Percentiles rank a stretch among this genome's conserved stretches.
Evolutionary conservation across 164 flowering plant species (phyloP).

Genomic region (Vitis labrusca): DNA sequence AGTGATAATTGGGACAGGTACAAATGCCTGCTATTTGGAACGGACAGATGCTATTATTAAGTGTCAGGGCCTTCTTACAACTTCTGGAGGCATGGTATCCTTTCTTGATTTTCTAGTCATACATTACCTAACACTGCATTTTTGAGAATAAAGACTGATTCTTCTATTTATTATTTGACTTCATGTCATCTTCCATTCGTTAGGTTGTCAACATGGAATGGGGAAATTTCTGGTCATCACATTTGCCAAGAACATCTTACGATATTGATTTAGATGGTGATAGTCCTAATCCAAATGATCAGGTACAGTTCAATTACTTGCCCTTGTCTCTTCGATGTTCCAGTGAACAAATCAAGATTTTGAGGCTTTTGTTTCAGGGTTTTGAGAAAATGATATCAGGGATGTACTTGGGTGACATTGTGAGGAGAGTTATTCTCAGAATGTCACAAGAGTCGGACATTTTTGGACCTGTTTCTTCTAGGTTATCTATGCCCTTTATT

Average conservation of each 20-base stretch:
- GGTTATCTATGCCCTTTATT: slow-evolving; percentile 50
- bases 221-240: slow-evolving; percentile 96
- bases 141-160: not conserved
- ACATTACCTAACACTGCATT: not conserved
- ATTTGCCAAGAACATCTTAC: slow-evolving; percentile 84
- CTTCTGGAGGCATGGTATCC: slow-evolving; percentile 86
- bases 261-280: slow-evolving; percentile 82
- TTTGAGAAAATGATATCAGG: slow-evolving; percentile 99
- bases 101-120: slow-evolving; percentile 11
- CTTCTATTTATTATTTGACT: not conserved
- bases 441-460: slow-evolving; percentile 73
- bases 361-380: slow-evolving; percentile 55
- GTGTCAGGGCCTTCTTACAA: slow-evolving; percentile 77
- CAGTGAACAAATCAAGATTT: not conserved
- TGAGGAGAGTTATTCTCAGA: slow-evolving; percentile 78
- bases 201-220: slow-evolving; percentile 96
- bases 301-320: slow-evolving; percentile 37
- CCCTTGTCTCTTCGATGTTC: not conserved
- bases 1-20: slow-evolving; percentile 90
- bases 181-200: slow-evolving; percentile 8
- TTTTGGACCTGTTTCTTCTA: slow-evolving; percentile 58
- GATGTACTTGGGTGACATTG: slow-evolving; percentile 95
- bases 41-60: slow-evolving; percentile 87
- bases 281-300: slow-evolving; percentile 82
- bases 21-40: slow-evolving; percentile 95